These are phyloP conservation scores for Alternaria brassicicola DNA, from an alignment of 2,329 filamentous ascomycete species.

Conservation along the genomic window DNA sequence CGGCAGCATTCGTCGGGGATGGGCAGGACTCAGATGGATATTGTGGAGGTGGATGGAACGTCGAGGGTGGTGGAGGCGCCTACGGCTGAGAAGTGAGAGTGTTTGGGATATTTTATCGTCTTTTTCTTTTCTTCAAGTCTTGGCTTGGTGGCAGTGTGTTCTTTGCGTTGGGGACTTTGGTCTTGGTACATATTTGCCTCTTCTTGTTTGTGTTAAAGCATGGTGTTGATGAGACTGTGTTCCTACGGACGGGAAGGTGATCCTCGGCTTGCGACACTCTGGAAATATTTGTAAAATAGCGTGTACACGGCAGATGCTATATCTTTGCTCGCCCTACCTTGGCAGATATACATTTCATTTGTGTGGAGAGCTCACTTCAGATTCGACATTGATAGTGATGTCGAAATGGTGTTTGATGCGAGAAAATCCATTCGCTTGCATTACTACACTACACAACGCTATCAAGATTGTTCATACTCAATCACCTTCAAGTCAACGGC, in stretches of 20 bases:
- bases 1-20: conserved; percentile 13
- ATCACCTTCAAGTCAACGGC: background rate
- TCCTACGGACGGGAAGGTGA: background rate
- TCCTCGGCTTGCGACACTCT: background rate
- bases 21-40: background rate
- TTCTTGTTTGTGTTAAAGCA: background rate
- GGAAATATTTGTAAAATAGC: background rate
- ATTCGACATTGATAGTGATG: no score
- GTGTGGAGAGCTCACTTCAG: background rate
- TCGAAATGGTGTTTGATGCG: background rate
- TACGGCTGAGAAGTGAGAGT: background rate
- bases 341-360: background rate
- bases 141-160: background rate
- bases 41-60: conserved; percentile 21
- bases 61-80: conserved; percentile 17
- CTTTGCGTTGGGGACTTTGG: background rate
- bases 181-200: background rate
- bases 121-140: background rate
- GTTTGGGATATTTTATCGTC: background rate
- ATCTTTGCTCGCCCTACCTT: background rate
- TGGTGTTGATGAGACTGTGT: background rate
- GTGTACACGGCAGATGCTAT: background rate
- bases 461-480: background rate
- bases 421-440: background rate
- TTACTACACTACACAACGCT: conserved; percentile 9